These are phyloP conservation scores for Fraxinus velutina DNA, from an alignment of 305 asterid species.

Conservation along the genomic window DNA sequence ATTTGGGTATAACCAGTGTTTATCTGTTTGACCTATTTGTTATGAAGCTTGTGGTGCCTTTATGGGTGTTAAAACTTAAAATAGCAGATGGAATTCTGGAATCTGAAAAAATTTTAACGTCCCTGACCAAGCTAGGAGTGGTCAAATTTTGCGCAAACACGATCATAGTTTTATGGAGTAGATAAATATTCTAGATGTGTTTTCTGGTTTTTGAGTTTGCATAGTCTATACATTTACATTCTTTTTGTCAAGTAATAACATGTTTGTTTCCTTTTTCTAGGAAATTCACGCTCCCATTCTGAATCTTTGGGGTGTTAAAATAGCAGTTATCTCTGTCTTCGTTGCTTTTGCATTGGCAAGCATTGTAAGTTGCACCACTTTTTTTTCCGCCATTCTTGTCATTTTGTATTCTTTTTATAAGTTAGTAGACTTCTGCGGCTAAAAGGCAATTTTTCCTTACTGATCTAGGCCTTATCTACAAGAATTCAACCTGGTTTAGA, in stretches of 20 bases:
- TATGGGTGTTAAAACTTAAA: background rate
- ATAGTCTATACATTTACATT: background rate
- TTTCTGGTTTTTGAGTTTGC: background rate
- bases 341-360: conserved; percentile 83
- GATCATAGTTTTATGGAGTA: background rate
- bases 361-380: conserved; percentile 59
- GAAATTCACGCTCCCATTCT: conserved; percentile 88
- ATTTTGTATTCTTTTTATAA: conserved; percentile 10
- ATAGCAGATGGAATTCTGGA: background rate
- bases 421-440: conserved; percentile 1
- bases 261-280: conserved; percentile 36
- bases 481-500: conserved; percentile 96
- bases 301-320: conserved; percentile 78
- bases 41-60: background rate
- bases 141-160: background rate
- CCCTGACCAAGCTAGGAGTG: background rate
- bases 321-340: conserved; percentile 66
- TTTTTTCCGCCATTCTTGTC: background rate
- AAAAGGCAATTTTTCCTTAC: conserved; percentile 13
- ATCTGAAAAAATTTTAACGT: background rate
- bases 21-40: background rate
- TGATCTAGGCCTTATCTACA: conserved; percentile 67
- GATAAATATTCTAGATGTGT: background rate
- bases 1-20: background rate
- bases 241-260: background rate